Evolutionary conservation across 257 asterid genomes (phyloP).

Genomic region (Nicotiana tabacum): DNA sequence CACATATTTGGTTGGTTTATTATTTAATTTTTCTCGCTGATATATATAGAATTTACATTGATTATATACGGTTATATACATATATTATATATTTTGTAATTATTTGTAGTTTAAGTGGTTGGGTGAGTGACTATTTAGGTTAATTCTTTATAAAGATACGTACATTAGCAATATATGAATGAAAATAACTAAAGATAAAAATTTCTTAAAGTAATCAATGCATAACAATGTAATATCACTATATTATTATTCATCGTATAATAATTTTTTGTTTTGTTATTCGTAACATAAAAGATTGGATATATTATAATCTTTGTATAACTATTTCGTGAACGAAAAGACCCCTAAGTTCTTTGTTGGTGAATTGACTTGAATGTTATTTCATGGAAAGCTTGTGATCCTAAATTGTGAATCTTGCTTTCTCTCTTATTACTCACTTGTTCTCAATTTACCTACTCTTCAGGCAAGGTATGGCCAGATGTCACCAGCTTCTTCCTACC

Average conservation of each 20-base stretch:
- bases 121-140: rapidly evolving
- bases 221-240: neutral
- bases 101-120: no score
- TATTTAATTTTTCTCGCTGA: no score
- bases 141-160: neutral
- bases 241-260: neutral
- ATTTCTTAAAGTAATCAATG: neutral
- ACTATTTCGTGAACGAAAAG: neutral
- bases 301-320: neutral
- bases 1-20: no score
- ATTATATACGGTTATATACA: no score
- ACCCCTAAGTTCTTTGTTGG: neutral
- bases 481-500: neutral
- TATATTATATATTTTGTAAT: no score
- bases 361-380: constrained; percentile 2
- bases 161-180: neutral
- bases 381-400: constrained; percentile 31
- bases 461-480: constrained; percentile 20
- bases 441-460: constrained; percentile 15
- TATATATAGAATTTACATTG: no score
- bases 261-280: neutral
- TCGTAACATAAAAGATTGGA: neutral
- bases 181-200: neutral
- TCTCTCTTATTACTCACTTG: neutral
- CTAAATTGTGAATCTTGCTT: constrained; percentile 15